phyloP scores from a whole-genome alignment of 2,329 filamentous ascomycete species.

The Thelonectria discophora region DNA sequence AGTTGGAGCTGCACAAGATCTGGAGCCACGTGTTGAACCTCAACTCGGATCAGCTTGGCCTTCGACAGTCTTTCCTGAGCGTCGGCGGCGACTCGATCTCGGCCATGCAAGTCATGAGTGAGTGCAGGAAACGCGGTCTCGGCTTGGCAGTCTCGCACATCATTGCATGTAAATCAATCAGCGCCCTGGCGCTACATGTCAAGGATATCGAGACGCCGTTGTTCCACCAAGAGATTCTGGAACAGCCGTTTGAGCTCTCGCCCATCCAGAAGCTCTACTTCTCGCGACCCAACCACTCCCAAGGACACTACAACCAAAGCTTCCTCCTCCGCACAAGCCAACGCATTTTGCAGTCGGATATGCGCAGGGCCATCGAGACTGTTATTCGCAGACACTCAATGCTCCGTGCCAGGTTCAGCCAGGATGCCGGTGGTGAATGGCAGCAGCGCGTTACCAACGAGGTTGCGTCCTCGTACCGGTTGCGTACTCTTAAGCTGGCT shows the following conservation, averaged over 20 bases:
- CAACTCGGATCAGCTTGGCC: constrained; percentile 31
- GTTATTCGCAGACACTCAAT: constrained; percentile 29
- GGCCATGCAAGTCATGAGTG: constrained; percentile 47
- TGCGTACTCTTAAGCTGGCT: constrained; percentile 9
- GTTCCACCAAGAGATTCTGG: constrained; percentile 5
- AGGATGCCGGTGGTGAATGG: constrained; percentile 11
- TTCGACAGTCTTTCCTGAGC: constrained; percentile 46
- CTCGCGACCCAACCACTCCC: constrained; percentile 19
- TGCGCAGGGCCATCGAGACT: constrained; percentile 23
- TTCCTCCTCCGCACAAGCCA: constrained; percentile 29
- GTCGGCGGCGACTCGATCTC: constrained; percentile 55
- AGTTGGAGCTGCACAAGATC: constrained; percentile 27
- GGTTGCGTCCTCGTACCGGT: constrained; percentile 16
- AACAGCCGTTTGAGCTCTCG: constrained; percentile 24
- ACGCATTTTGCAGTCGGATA: background rate
- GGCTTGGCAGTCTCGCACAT: constrained; percentile 42
- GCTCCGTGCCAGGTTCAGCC: constrained; percentile 30
- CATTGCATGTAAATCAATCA: constrained; percentile 40
- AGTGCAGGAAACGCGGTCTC: constrained; percentile 42
- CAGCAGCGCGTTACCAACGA: constrained; percentile 25
- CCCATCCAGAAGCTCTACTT: constrained; percentile 36
- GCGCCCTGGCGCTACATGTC: constrained; percentile 21
- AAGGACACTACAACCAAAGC: constrained; percentile 38
- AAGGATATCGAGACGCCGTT: constrained; percentile 22
- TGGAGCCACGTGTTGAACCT: constrained; percentile 35